phyloP scores from a whole-genome alignment of 2,329 filamentous ascomycete genomes.

The Neonectria magnoliae region DNA sequence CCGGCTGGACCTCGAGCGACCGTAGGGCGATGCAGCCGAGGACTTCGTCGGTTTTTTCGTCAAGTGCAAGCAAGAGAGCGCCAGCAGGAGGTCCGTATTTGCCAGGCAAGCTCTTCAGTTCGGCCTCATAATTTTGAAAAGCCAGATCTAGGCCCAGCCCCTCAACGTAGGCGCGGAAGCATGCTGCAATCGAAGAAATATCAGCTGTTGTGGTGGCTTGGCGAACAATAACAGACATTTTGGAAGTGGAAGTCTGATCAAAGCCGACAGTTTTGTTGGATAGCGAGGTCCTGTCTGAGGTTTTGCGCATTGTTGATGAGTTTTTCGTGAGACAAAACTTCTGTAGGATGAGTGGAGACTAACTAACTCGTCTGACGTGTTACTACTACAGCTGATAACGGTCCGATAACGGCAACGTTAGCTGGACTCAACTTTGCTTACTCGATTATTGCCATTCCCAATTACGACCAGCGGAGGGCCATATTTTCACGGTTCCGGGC shows the following conservation, averaged over 20 bases:
- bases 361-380: neutral
- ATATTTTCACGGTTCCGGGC: too few species aligned
- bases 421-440: too few species aligned
- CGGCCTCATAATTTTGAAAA: constrained; percentile 41
- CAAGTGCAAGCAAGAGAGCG: constrained; percentile 38
- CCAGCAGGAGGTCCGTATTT: constrained; percentile 41
- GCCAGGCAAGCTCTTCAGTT: constrained; percentile 38
- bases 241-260: neutral
- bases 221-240: constrained; percentile 28
- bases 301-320: neutral
- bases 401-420: too few species aligned
- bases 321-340: neutral
- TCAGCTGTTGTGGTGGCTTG: constrained; percentile 33
- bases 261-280: neutral
- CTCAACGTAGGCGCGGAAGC: constrained; percentile 40
- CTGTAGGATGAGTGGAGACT: neutral
- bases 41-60: constrained; percentile 25
- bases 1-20: constrained; percentile 27
- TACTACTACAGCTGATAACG: neutral
- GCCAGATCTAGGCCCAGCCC: constrained; percentile 42
- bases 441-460: too few species aligned
- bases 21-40: constrained; percentile 43
- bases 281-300: neutral
- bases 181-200: constrained; percentile 28
- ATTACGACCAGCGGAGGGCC: too few species aligned